These are phyloP conservation scores for Apiotrichum akiyoshidainum DNA, from an alignment of 1,284 basidiomycete species.

Conservation along the genomic window DNA sequence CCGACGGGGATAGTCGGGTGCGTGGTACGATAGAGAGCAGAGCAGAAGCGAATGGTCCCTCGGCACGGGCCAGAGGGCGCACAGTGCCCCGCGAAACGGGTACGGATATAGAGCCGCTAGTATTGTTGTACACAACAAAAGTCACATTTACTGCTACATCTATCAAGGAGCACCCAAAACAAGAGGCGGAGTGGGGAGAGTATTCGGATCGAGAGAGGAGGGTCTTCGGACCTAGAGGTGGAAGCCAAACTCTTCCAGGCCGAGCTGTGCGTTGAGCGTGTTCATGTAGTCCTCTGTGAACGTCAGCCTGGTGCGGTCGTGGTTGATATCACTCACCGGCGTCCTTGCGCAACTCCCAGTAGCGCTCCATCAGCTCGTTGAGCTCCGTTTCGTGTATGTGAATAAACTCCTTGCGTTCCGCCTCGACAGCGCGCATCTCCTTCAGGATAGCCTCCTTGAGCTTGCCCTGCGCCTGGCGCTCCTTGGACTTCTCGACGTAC, in stretches of 20 bases:
- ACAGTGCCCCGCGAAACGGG: neutral
- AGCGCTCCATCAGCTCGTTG: slow-evolving; percentile 70
- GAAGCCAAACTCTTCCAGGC: slow-evolving; percentile 18
- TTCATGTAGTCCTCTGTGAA: slow-evolving; percentile 48
- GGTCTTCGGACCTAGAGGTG: neutral
- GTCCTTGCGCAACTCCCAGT: slow-evolving; percentile 72
- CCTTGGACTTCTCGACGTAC: slow-evolving; percentile 31
- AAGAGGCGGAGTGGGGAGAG: no score
- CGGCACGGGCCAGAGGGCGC: neutral
- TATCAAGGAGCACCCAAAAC: neutral
- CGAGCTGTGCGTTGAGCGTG: slow-evolving; percentile 43
- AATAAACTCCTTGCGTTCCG: slow-evolving; percentile 69
- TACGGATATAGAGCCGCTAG: neutral
- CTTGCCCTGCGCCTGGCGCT: slow-evolving; percentile 29
- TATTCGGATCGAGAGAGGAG: no score
- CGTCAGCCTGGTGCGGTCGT: slow-evolving; percentile 10
- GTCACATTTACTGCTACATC: neutral
- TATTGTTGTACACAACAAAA: slow-evolving; percentile 5
- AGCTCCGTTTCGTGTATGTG: slow-evolving; percentile 68
- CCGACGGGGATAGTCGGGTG: neutral
- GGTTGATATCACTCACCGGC: slow-evolving; percentile 58
- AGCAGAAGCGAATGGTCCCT: neutral
- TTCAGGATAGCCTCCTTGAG: slow-evolving; percentile 28
- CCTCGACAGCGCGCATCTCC: slow-evolving; percentile 36
- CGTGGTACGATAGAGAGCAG: neutral